Evolutionary conservation across 257 asterid species (phyloP), one percentile per base, ranked within the genome.

Genomic region (Verbascum thapsus): DNA sequence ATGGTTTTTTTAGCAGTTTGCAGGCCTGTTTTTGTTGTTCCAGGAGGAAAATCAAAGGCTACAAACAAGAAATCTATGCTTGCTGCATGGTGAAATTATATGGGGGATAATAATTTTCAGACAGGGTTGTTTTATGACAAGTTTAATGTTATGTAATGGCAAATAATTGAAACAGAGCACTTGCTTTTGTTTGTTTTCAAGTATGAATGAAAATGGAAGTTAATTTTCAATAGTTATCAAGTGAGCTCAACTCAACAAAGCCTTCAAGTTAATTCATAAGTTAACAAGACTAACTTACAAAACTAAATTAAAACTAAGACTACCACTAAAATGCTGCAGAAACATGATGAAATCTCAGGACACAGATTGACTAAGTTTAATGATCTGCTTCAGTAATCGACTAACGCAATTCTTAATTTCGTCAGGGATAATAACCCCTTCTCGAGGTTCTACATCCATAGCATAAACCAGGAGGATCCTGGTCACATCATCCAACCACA

Each of bases 381-480:
- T 35, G 7, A 77, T 68, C 72, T 88, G 96, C 63, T 72, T 88
- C 72, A 88, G 61, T 50, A 83, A 64, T 62, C 84, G 79, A 66
- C 80, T 74, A 41, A 79, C 89, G 49, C 85, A 78, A 42, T 42
- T 53, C 40, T 74, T 81, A 20, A 88, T n/a, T 66, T 88, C 96
- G 42, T 85, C 80, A 11, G 96, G 78, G 74, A 90, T 69, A 1
- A 90, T 69, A 1, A 65, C 76, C 74, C 78, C 58, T 70, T 77
- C 71, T 10, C 75, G 70, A 44, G 90, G 88, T 22, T 76, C 81
- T 5, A 80, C 75, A 26, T 79, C 96, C 88, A 84, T 52, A 53
- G 92, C 94, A 68, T 85, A 85, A 66, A 70, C 58, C 15, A 72
- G 44, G 64, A 85, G 80, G 32, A 88, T 68, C 71, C 86, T 82